These are phyloP conservation scores for Fusarium xyrophilum DNA, from an alignment of 2,329 filamentous ascomycete species.

Conservation along the genomic window DNA sequence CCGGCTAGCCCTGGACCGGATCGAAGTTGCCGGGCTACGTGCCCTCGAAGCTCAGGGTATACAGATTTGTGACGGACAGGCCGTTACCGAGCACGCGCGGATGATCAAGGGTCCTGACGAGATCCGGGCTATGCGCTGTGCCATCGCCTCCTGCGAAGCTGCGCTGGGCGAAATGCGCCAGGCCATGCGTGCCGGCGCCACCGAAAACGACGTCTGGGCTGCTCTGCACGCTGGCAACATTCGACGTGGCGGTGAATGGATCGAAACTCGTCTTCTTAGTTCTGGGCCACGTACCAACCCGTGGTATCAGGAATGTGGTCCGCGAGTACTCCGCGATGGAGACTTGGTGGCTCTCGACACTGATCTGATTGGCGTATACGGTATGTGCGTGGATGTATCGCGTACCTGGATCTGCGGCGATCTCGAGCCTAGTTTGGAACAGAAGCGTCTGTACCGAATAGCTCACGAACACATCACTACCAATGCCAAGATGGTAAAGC, in stretches of 20 bases:
- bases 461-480: neutral
- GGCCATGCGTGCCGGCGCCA: neutral
- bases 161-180: fast-evolving
- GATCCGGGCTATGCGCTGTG: neutral
- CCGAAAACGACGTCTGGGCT: neutral
- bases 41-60: neutral
- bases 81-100: neutral
- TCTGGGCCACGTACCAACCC: neutral
- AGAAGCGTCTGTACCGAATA: neutral
- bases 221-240: neutral
- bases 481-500: neutral
- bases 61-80: neutral
- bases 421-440: neutral
- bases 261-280: neutral
- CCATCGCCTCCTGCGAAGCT: neutral
- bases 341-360: neutral
- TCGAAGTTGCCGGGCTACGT: neutral
- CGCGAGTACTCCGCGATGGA: fast-evolving
- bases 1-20: neutral
- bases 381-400: neutral
- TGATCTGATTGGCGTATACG: neutral
- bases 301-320: neutral
- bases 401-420: neutral
- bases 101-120: neutral
- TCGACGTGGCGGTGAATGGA: neutral